Evolutionary conservation across 495 filamentous ascomycete species (phyloP), one percentile per base, ranked within the genome.

Genomic region (Aspergillus sparsus): DNA sequence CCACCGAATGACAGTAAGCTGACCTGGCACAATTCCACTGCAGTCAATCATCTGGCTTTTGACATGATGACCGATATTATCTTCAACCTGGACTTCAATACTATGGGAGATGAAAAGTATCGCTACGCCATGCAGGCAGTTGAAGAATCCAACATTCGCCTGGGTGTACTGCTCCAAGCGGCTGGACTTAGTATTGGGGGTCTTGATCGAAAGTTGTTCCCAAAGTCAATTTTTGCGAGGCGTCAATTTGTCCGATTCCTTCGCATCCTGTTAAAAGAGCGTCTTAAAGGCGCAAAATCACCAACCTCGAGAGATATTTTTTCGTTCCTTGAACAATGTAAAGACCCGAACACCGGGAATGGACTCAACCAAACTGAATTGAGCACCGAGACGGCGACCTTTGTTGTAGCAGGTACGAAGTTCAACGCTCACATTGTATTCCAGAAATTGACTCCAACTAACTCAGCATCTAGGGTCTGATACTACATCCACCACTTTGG

Each of bases 31-130:
- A 27, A 27, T 27, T 34, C 33, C n/a, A 37, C 0, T 53, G 10
- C 32, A 4, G 35, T 5, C 36, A 70, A 51, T 27, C 57, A 68
- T 33, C 34, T 70, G 5, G 62, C 65, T 4, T 63, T 68, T 27
- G 67, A 70, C 44, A 60, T 66, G 13, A 64, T 72, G 54, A 51
- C 58, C 4, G 57, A 55, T n/a, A 36, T 72, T 7, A 37, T 58
- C 15, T 72, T 63, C 52, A 63, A 61, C 13, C 27, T 57, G 12
- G 34, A 63, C 9, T 64, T 31, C 46, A 41, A 58, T 39, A n/a
- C 52, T 0, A 10, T 61, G 9, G 21, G 45, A 31, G 51, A 41
- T 16, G 18, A 37, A 10, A 45, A 67, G 34, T 46, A 67, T 50
- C 57, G 69, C 4, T 54, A 52, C 41, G 27, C 71, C 3, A 21